Conservation (phyloP, 2,329 filamentous ascomycete genomes). For the Dothidotthia symphoricarpi region DNA sequence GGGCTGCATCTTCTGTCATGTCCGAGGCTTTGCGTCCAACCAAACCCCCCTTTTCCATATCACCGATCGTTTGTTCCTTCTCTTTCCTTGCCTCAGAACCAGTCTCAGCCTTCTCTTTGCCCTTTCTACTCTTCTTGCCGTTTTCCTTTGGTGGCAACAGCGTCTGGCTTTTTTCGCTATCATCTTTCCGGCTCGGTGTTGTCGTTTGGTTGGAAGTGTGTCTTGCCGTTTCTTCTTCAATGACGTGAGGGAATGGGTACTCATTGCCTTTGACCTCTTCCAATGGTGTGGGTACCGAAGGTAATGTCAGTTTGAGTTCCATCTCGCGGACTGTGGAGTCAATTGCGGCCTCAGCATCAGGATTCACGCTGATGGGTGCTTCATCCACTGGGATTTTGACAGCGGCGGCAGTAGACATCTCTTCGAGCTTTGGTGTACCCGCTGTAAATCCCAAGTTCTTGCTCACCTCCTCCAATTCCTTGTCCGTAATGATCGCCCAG, state of each 20-base stretch:
- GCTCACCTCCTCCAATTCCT: not conserved
- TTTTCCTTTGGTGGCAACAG: constrained; percentile 45
- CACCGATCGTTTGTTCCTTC: no score
- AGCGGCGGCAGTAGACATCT: constrained; percentile 5
- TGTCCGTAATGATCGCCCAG: not conserved
- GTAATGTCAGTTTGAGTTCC: constrained; percentile 11
- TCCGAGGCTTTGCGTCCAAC: constrained; percentile 10
- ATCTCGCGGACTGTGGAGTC: constrained; percentile 20
- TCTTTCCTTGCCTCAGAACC: constrained; percentile 5
- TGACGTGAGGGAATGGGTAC: constrained; percentile 31
- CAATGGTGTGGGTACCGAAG: constrained; percentile 2
- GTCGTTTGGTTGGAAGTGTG: constrained; percentile 1
- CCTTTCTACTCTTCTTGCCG: constrained; percentile 39
- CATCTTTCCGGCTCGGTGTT: no score
- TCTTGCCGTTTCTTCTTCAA: constrained; percentile 3
- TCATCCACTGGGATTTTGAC: constrained; percentile 35
- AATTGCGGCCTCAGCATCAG: constrained; percentile 34
- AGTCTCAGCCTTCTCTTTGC: constrained; percentile 25
- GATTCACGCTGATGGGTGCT: constrained; percentile 30
- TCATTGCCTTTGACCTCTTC: constrained; percentile 13
- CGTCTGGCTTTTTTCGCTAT: no score
- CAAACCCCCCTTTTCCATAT: not conserved
- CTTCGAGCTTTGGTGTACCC: not conserved
- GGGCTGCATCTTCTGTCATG: constrained; percentile 13
- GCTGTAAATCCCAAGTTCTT: not conserved